Evolutionary conservation across 2,329 filamentous ascomycete species (phyloP).

Genomic region (Sporothrix luriei): DNA sequence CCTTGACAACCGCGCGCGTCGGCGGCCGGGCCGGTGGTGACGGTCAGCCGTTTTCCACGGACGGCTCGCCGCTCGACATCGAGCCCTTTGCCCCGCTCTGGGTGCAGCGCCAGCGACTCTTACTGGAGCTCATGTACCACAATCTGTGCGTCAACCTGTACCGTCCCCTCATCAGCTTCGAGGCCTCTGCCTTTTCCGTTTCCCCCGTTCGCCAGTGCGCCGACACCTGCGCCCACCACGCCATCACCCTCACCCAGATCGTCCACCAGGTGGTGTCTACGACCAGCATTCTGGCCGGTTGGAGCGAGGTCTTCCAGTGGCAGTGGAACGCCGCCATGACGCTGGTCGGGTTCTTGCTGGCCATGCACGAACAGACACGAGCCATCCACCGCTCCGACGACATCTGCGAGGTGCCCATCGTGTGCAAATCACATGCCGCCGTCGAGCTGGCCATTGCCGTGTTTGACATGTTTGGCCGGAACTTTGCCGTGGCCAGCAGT

Average conservation of each 20-base stretch:
- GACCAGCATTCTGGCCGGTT: conserved; percentile 7
- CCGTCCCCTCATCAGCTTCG: conserved; percentile 22
- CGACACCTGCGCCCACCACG: conserved; percentile 14
- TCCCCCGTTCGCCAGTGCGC: conserved; percentile 10
- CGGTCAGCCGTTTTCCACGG: conserved; percentile 4
- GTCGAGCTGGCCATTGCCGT: conserved; percentile 12
- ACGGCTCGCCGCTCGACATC: conserved; percentile 19
- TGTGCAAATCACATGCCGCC: not conserved
- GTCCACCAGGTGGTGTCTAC: conserved; percentile 21
- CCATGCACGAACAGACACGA: not conserved
- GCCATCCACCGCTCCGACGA: not conserved
- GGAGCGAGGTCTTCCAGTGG: conserved; percentile 26
- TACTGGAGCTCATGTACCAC: conserved; percentile 22
- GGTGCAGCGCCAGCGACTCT: conserved; percentile 20
- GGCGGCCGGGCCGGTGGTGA: not conserved
- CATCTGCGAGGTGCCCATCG: not conserved
- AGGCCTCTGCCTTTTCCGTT: not conserved
- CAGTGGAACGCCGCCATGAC: conserved; percentile 28
- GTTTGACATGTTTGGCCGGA: conserved; percentile 21
- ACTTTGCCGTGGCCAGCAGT: conserved; percentile 21
- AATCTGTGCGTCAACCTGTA: conserved; percentile 26
- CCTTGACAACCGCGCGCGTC: not conserved
- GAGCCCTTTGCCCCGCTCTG: conserved; percentile 24
- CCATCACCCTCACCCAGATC: conserved; percentile 20
- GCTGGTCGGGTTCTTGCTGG: conserved; percentile 3